These are phyloP conservation scores for Cryptococcus jaspeensis DNA, from an alignment of 1,284 basidiomycete genomes.

Conservation along the genomic window DNA sequence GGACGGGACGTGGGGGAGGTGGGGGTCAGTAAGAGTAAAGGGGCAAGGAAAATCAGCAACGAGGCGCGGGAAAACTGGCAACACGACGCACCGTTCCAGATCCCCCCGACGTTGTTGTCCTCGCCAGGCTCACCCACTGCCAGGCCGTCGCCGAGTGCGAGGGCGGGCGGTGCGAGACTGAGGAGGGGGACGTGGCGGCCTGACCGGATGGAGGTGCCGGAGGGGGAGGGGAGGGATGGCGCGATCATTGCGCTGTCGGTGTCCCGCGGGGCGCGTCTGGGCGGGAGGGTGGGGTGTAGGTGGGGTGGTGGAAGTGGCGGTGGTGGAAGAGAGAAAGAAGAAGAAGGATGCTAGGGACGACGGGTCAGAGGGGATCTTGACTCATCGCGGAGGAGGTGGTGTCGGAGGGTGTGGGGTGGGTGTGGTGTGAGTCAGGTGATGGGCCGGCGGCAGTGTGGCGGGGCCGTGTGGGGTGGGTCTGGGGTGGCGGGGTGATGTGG, in stretches of 20 bases:
- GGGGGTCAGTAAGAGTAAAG: not conserved
- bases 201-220: slow-evolving; percentile 13
- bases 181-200: slow-evolving; percentile 26
- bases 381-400: not conserved
- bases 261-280: too few species aligned
- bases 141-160: slow-evolving; percentile 30
- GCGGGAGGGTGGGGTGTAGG: not conserved
- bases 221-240: slow-evolving; percentile 16
- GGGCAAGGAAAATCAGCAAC: too few species aligned
- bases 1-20: not conserved
- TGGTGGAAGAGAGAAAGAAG: not conserved
- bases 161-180: slow-evolving; percentile 32
- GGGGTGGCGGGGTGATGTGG: too few species aligned
- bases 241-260: slow-evolving; percentile 1
- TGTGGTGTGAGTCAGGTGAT: too few species aligned
- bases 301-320: not conserved
- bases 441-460: too few species aligned
- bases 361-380: not conserved
- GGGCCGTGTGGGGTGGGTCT: too few species aligned
- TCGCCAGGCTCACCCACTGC: slow-evolving; percentile 31
- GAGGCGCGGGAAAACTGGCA: not conserved
- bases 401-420: not conserved
- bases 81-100: slow-evolving; percentile 35
- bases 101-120: slow-evolving; percentile 31
- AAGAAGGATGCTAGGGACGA: not conserved